A percentile compares a stretch with the other conserved stretches of the same genome.
These are phyloP conservation scores for Volvariella volvacea DNA, from an alignment of 1,284 basidiomycete genomes.

Conservation along the genomic window DNA sequence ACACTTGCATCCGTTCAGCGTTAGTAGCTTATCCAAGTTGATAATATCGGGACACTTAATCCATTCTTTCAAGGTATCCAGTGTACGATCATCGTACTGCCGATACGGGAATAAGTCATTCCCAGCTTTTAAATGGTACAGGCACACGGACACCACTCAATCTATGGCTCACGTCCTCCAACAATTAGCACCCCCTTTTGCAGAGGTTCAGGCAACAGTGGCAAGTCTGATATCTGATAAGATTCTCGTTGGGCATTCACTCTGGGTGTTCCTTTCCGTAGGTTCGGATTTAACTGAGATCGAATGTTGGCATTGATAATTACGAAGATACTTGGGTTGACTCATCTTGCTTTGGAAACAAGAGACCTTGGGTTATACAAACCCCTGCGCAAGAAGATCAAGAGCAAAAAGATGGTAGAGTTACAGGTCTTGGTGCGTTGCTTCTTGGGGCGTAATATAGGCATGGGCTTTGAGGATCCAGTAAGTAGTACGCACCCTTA, in stretches of 20 bases:
- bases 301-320: not conserved
- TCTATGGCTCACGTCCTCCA: slow-evolving; percentile 3
- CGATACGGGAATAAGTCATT: slow-evolving; percentile 39
- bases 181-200: slow-evolving; percentile 37
- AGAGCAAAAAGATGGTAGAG: slow-evolving; percentile 31
- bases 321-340: slow-evolving; percentile 42
- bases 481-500: slow-evolving; percentile 25
- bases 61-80: no score
- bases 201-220: slow-evolving; percentile 39
- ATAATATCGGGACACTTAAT: no score
- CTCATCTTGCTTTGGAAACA: slow-evolving; percentile 46
- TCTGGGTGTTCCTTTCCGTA: slow-evolving; percentile 53
- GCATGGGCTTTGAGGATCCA: slow-evolving; percentile 41
- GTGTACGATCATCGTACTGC: slow-evolving; percentile 41
- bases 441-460: slow-evolving; percentile 47
- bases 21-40: slow-evolving; percentile 21
- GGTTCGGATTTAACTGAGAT: slow-evolving; percentile 9
- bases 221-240: slow-evolving; percentile 36
- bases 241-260: slow-evolving; percentile 46
- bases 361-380: slow-evolving; percentile 51
- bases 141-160: slow-evolving; percentile 4
- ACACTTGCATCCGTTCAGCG: slow-evolving; percentile 51
- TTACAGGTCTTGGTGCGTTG: slow-evolving; percentile 39
- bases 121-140: slow-evolving; percentile 34
- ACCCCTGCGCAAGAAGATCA: slow-evolving; percentile 43